Percentiles rank a stretch among this genome's conserved stretches.
Evolutionary conservation across 2,329 filamentous ascomycete species (phyloP).

Genomic region (Xylariaceae sp.): DNA sequence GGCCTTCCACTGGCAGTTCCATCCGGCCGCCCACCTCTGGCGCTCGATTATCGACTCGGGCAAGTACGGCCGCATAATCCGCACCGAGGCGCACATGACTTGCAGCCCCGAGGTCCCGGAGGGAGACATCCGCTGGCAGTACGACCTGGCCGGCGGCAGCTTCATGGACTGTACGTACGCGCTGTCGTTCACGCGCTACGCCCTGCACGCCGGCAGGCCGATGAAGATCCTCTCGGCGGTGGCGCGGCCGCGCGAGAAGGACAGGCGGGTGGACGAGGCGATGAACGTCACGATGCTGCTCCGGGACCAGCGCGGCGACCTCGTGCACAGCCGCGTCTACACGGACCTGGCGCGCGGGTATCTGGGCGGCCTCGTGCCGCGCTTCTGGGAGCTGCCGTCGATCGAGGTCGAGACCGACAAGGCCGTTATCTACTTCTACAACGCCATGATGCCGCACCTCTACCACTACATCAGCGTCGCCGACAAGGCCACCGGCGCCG

Average conservation of each 20-base stretch:
- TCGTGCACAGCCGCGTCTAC: constrained; percentile 35
- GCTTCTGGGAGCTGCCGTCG: constrained; percentile 38
- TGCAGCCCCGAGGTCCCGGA: too few species aligned
- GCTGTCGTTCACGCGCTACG: constrained; percentile 38
- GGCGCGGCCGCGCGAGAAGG: constrained; percentile 28
- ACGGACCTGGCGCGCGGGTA: constrained; percentile 36
- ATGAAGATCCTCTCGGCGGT: constrained; percentile 37
- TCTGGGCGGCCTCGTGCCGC: constrained; percentile 30
- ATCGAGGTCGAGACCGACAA: constrained; percentile 38
- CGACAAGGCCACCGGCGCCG: constrained; percentile 34
- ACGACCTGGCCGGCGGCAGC: too few species aligned
- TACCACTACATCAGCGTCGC: constrained; percentile 38
- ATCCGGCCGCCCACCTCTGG: too few species aligned
- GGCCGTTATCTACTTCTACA: constrained; percentile 38
- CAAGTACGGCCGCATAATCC: too few species aligned
- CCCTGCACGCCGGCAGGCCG: too few species aligned
- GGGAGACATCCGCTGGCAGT: too few species aligned
- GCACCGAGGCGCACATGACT: too few species aligned
- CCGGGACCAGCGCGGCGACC: constrained; percentile 21
- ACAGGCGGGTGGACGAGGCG: constrained; percentile 36
- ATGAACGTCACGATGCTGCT: constrained; percentile 37
- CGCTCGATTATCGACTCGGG: too few species aligned
- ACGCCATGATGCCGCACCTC: constrained; percentile 40
- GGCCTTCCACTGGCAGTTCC: too few species aligned
- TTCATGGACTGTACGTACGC: constrained; percentile 36